phyloP scores from a whole-genome alignment of 129 eudicot genomes.

The Ambrosia trifida region DNA sequence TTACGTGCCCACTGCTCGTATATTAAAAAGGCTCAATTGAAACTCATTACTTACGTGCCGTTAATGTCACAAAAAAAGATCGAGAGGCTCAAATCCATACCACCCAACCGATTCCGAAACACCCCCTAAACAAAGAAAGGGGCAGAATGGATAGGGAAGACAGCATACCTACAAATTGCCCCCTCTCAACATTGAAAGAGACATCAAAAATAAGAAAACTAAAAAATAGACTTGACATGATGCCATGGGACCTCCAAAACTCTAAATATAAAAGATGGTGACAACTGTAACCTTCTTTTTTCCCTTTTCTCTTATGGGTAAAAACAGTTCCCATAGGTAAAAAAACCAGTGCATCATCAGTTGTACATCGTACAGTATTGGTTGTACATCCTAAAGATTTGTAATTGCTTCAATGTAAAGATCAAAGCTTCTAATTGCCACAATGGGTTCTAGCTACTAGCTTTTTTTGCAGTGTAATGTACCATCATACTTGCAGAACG shows the following conservation, averaged over 20 bases:
- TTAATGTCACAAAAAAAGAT: no score
- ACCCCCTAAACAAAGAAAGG: constrained; percentile 5
- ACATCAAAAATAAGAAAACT: constrained; percentile 17
- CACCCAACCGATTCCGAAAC: neutral
- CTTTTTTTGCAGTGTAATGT: neutral
- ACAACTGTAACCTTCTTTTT: constrained; percentile 12
- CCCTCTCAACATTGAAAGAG: constrained; percentile 24
- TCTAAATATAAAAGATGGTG: constrained; percentile 7
- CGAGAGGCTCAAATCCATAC: no score
- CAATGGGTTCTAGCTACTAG: neutral
- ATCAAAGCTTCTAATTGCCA: no score
- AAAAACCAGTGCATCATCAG: neutral
- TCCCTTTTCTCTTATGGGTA: neutral
- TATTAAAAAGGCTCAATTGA: no score
- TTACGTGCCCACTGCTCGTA: no score
- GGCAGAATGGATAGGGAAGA: neutral
- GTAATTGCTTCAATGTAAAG: neutral
- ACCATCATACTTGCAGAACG: constrained; percentile 17
- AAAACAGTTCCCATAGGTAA: neutral
- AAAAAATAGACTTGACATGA: constrained; percentile 19
- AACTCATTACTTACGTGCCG: no score
- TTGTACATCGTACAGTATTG: neutral
- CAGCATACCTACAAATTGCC: constrained; percentile 23
- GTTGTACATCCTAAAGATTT: constrained; percentile 10
- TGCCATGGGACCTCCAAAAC: constrained; percentile 11